Conservation (phyloP, 768 basidiomycete genomes). For the Trametes sanguinea region DNA sequence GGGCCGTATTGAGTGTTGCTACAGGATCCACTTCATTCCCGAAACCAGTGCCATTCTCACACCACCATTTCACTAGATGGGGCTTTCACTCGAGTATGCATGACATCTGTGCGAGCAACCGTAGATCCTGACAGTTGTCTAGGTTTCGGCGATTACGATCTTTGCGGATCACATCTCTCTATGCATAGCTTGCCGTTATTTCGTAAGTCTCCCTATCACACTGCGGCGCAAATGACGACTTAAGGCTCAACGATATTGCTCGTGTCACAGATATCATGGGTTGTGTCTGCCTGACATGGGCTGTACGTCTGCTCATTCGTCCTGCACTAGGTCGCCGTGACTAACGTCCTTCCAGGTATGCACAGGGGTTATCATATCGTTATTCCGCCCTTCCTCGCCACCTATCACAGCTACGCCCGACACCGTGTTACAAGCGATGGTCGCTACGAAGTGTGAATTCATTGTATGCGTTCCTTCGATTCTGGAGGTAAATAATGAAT, state of each 20-base stretch:
- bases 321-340: neutral
- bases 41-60: slow-evolving; percentile 28
- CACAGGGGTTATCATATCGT: slow-evolving; percentile 21
- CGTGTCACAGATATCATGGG: slow-evolving; percentile 13
- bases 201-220: slow-evolving; percentile 19
- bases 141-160: slow-evolving; percentile 23
- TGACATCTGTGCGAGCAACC: too few species aligned
- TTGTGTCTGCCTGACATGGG: slow-evolving; percentile 4
- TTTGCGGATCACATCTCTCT: slow-evolving; percentile 21
- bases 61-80: slow-evolving; percentile 24
- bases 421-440: slow-evolving; percentile 14
- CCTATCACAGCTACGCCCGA: slow-evolving; percentile 29
- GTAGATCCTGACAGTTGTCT: neutral
- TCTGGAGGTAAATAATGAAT: slow-evolving; percentile 27
- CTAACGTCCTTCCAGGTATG: neutral
- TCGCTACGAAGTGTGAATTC: slow-evolving; percentile 14
- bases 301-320: slow-evolving; percentile 2
- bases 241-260: too few species aligned
- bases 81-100: slow-evolving; percentile 15
- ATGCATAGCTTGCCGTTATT: slow-evolving; percentile 29
- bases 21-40: slow-evolving; percentile 34
- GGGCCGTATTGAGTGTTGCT: neutral
- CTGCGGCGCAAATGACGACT: neutral
- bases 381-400: slow-evolving; percentile 29
- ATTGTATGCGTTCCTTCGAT: slow-evolving; percentile 29